A percentile compares a stretch with the other conserved stretches of the same genome.
Conservation (phyloP, 129 eudicot species). For the Erigeron canadensis region DNA sequence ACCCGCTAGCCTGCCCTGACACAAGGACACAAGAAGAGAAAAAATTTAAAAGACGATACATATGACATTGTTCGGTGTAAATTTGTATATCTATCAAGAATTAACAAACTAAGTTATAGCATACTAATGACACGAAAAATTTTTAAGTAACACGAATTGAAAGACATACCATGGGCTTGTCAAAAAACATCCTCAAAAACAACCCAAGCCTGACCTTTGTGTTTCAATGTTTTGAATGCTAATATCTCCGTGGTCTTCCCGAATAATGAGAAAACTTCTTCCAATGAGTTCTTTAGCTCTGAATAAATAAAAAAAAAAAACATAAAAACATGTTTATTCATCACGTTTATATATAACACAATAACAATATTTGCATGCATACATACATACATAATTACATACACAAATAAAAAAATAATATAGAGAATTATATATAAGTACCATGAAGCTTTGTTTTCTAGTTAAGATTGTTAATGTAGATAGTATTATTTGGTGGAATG, state of each 20-base stretch:
- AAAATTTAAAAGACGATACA: no score
- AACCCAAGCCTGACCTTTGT: conserved; percentile 98
- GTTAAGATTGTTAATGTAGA: conserved; percentile 91
- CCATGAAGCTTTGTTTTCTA: conserved; percentile 90
- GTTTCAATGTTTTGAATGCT: conserved; percentile 93
- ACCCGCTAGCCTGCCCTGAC: no score
- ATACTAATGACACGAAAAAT: no score
- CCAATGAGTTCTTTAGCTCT: conserved; percentile 89
- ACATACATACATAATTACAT: no score
- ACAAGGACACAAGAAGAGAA: no score
- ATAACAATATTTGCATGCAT: no score
- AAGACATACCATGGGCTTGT: conserved; percentile 92
- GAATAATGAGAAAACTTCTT: conserved; percentile 85
- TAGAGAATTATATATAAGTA: conserved; percentile 18
- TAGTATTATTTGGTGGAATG: conserved; percentile 60
- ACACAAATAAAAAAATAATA: not conserved
- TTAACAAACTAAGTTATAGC: no score
- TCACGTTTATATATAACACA: no score
- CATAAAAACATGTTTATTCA: no score
- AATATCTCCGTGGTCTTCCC: conserved; percentile 84
- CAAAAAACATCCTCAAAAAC: conserved; percentile 86
- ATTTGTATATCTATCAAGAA: no score
- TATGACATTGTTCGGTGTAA: no score
- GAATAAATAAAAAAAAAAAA: not conserved
- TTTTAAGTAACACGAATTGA: not conserved